Base-by-base conservation (phyloP, 306 rosid species). In the Lathyrus tuberosus region DNA sequence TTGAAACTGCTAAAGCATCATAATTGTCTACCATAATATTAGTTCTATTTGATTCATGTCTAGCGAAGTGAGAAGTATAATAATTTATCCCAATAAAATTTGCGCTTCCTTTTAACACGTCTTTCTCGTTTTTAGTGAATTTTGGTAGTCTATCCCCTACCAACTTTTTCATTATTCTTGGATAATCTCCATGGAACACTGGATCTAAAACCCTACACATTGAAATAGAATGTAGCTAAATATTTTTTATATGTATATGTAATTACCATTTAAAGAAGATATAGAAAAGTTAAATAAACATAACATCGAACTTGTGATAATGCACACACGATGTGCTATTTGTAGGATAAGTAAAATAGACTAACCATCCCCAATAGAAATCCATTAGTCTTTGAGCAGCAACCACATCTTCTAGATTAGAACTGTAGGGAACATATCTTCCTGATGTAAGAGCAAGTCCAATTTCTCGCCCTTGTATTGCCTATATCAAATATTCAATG, bases 71-170 rank as follows among this genome's bases (percentile, higher is more conserved):
- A 24, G 26, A 24, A 24, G 26, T 24, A 24, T 24, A 24, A 24
- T 24, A 24, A 24, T 24, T 24, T 24, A 24, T 24, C 26, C 26
- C 26, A 22, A 78, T 62, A 38, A 82, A 82, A 10, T 74, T 74
- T 10, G 61, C 11, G 65, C 74, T 54, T 46, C 80, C 82, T 61
- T 74, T 61, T 4, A 81, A 10, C 40, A 69, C 2, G 5, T 5
- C 8, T 42, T 40, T 65, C 44, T 81, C 71, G 26, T 58, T 37
- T 43, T 54, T 10, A 1, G 77, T 63, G 70, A 81, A 81, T 6
- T 20, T 17, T 3, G 85, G 85, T 18, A 78, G 71, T 53, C 82
- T 74, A 8, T 78, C 67, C 49, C 66, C 73, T 10, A 81, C 80
- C 14, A 69, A 3, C 10, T 51, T 11, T 35, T 44, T 81, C 82